phyloP scores from a whole-genome alignment of 1,284 basidiomycete genomes.

The Sanghuangporus baumii region DNA sequence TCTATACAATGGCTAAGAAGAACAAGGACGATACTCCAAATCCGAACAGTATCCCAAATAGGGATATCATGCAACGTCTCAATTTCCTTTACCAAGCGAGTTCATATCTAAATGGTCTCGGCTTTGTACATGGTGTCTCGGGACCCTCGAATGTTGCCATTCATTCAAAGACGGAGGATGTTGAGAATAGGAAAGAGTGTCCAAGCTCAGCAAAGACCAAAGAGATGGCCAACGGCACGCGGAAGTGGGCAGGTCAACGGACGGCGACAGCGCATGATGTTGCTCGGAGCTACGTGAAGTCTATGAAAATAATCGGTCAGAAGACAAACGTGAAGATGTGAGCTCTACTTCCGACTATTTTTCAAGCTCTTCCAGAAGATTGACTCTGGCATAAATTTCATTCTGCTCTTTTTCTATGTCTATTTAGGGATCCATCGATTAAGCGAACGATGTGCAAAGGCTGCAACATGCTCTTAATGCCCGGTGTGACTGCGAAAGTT shows the following conservation, averaged over 20 bases:
- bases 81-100: slow-evolving; percentile 83
- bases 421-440: slow-evolving; percentile 67
- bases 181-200: neutral
- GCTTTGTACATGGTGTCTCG: slow-evolving; percentile 11
- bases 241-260: slow-evolving; percentile 26
- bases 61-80: slow-evolving; percentile 73
- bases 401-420: slow-evolving; percentile 1
- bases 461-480: slow-evolving; percentile 59
- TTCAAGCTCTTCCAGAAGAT: neutral
- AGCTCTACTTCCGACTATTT: slow-evolving; percentile 22
- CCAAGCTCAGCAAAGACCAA: neutral
- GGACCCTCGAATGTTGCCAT: neutral
- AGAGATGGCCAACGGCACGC: slow-evolving; percentile 22
- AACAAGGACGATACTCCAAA: slow-evolving; percentile 50
- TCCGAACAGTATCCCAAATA: slow-evolving; percentile 50
- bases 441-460: slow-evolving; percentile 72
- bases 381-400: neutral
- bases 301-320: slow-evolving; percentile 66
- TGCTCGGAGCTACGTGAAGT: slow-evolving; percentile 53
- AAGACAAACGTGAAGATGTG: slow-evolving; percentile 74
- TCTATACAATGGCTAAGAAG: slow-evolving; percentile 10
- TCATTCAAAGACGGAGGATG: neutral
- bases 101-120: slow-evolving; percentile 49
- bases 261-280: slow-evolving; percentile 39
- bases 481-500: slow-evolving; percentile 58